Percentiles rank a stretch among this genome's conserved stretches.
phyloP scores from a whole-genome alignment of 2,329 filamentous ascomycete genomes.

The Colletotrichum sp. region DNA sequence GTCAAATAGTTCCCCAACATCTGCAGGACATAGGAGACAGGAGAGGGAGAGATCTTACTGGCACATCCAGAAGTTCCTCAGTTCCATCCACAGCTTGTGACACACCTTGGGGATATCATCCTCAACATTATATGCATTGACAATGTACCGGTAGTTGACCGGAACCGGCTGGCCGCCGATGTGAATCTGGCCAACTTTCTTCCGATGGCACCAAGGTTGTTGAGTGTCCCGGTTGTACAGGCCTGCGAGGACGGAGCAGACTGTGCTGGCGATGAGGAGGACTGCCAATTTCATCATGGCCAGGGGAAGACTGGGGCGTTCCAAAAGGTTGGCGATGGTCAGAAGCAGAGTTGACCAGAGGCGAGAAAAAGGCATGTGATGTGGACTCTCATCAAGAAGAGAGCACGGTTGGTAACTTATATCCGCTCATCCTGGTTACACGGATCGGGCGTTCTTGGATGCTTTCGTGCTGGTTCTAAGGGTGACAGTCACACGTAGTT shows the following conservation, averaged over 20 bases:
- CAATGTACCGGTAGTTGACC: not conserved
- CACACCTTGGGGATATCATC: not conserved
- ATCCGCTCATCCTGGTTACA: not conserved
- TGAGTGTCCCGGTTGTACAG: not conserved
- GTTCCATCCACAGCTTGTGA: not conserved
- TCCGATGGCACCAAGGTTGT: not conserved
- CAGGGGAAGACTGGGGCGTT: not conserved
- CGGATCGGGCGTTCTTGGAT: not conserved
- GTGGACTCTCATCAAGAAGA: not conserved
- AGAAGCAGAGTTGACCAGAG: not conserved
- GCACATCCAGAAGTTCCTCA: not conserved
- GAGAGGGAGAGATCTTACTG: not conserved
- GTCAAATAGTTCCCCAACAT: not conserved
- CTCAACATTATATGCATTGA: not conserved
- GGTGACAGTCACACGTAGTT: not conserved
- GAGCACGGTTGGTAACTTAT: not conserved
- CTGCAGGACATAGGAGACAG: not conserved
- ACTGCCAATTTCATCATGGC: not conserved
- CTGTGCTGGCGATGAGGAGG: not conserved
- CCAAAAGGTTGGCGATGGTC: not conserved
- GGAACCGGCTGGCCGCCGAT: not conserved
- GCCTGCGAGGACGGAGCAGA: not conserved
- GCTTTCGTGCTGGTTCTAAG: not conserved
- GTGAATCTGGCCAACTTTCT: not conserved
- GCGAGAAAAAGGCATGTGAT: not conserved